Conservation (phyloP, 2,329 filamentous ascomycete species). For the Colletotrichum ledebouriae region DNA sequence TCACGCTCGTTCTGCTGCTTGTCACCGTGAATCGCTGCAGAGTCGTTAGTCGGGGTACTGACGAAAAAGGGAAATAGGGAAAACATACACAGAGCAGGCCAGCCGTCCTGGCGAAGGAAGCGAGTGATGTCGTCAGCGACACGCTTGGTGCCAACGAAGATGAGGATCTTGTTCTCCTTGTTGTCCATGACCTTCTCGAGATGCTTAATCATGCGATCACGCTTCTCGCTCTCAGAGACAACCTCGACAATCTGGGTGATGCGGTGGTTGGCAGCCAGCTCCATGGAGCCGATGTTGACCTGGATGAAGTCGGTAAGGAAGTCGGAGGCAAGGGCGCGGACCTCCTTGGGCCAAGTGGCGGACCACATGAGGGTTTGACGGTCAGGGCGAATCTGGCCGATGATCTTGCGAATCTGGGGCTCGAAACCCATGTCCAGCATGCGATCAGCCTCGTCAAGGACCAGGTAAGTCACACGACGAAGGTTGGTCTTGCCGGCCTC, state of each 20-base stretch:
- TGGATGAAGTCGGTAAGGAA: slow-evolving; percentile 97
- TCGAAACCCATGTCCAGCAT: slow-evolving; percentile 99
- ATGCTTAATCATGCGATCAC: slow-evolving; percentile 96
- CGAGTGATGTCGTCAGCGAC: slow-evolving; percentile 98
- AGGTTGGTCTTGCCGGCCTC: slow-evolving; percentile 98
- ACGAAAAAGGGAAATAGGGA: slow-evolving; percentile 51
- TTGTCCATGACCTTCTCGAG: slow-evolving; percentile 98
- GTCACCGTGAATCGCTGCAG: slow-evolving; percentile 93
- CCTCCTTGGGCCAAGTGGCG: slow-evolving; percentile 98
- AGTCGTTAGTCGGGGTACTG: slow-evolving; percentile 51
- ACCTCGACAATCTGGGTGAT: slow-evolving; percentile 99
- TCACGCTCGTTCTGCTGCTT: slow-evolving; percentile 99
- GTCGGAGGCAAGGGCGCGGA: slow-evolving; percentile 89
- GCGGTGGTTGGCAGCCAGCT: slow-evolving; percentile 95
- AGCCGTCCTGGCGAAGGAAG: slow-evolving; percentile 97
- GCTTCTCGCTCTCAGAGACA: slow-evolving; percentile 96
- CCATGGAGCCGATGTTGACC: slow-evolving; percentile 97
- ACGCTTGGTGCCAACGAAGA: slow-evolving; percentile 95
- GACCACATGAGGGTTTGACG: slow-evolving; percentile 99
- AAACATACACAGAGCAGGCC: slow-evolving; percentile 91
- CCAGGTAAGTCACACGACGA: slow-evolving; percentile 96
- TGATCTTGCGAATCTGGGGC: slow-evolving; percentile 99
- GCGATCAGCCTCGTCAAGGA: slow-evolving; percentile 98
- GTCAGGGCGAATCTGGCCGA: slow-evolving; percentile 96
- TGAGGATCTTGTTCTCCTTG: slow-evolving; percentile 93